phyloP scores from a whole-genome alignment of 352 stramenopile genomes.

The Pythium rishiriense region DNA sequence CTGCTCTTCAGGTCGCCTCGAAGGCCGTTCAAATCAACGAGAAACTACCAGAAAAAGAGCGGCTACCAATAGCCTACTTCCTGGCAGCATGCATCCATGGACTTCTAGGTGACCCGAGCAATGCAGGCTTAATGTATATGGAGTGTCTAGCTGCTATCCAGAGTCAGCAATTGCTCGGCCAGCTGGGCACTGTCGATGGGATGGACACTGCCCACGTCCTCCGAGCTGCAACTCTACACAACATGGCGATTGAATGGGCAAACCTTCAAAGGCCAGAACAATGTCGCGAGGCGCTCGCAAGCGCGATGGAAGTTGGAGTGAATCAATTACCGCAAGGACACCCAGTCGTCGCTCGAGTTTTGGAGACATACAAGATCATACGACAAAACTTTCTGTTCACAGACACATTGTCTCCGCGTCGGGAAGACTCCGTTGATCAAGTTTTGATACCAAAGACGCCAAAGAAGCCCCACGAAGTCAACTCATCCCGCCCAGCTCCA shows the following conservation, averaged over 20 bases:
- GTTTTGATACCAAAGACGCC: background rate
- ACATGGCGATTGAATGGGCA: conserved; percentile 72
- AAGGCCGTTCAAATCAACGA: conserved; percentile 68
- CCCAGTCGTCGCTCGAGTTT: conserved; percentile 50
- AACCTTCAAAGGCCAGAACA: conserved; percentile 64
- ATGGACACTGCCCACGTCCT: conserved; percentile 51
- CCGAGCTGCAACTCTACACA: conserved; percentile 62
- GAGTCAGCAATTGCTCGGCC: conserved; percentile 29
- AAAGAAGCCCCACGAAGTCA: conserved; percentile 1
- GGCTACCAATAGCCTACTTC: conserved; percentile 64
- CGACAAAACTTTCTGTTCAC: conserved; percentile 63
- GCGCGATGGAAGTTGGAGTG: conserved; percentile 62
- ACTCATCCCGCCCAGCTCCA: conserved; percentile 1
- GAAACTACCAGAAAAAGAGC: conserved; percentile 50
- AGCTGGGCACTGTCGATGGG: background rate
- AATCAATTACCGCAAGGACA: conserved; percentile 52
- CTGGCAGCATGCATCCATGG: conserved; percentile 59
- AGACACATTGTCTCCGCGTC: conserved; percentile 6
- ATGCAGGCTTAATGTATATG: conserved; percentile 67
- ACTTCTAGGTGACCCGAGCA: conserved; percentile 51
- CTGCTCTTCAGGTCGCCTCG: conserved; percentile 51
- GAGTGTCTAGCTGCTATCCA: conserved; percentile 47
- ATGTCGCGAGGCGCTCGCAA: conserved; percentile 54
- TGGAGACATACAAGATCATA: conserved; percentile 75
- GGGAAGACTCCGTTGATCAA: background rate